These are phyloP conservation scores for Citrus medica DNA, from an alignment of 345 rosid genomes.

Conservation along the genomic window DNA sequence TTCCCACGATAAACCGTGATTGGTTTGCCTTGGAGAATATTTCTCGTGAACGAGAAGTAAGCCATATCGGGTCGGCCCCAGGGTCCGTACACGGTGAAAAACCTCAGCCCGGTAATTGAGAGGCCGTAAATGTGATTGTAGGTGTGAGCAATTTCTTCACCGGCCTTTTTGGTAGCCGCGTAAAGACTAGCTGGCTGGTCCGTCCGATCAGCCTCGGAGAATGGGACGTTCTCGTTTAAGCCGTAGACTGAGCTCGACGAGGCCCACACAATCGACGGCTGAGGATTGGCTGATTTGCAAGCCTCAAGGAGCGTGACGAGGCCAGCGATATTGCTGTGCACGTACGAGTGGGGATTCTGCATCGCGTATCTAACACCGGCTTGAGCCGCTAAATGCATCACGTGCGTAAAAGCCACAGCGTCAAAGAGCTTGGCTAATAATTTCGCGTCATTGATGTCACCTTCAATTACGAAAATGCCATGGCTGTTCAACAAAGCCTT, in stretches of 20 bases:
- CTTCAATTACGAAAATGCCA: conserved; percentile 59
- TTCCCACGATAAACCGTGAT: conserved; percentile 70
- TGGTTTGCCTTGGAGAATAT: conserved; percentile 71
- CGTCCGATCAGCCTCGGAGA: conserved; percentile 66
- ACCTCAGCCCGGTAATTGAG: conserved; percentile 69
- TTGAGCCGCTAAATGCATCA: conserved; percentile 89
- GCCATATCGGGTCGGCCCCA: conserved; percentile 97
- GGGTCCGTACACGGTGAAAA: conserved; percentile 84
- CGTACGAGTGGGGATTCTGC: conserved; percentile 73
- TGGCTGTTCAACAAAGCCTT: conserved; percentile 31
- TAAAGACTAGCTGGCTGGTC: conserved; percentile 83
- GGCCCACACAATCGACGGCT: conserved; percentile 83
- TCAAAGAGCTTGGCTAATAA: conserved; percentile 64
- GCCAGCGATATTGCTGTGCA: conserved; percentile 75
- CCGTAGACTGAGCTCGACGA: conserved; percentile 87
- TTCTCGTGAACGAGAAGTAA: conserved; percentile 61
- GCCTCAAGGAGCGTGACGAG: conserved; percentile 65
- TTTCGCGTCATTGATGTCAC: conserved; percentile 64
- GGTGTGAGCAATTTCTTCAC: conserved; percentile 78
- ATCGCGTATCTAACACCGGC: conserved; percentile 82
- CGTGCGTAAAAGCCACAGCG: conserved; percentile 75
- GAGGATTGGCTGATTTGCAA: conserved; percentile 69
- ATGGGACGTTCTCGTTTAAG: conserved; percentile 60
- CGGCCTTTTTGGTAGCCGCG: conserved; percentile 87
- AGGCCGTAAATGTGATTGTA: conserved; percentile 83